A percentile compares a stretch with the other conserved stretches of the same genome.
Conservation (phyloP, 306 rosid genomes). For the Arachis hypogaea region DNA sequence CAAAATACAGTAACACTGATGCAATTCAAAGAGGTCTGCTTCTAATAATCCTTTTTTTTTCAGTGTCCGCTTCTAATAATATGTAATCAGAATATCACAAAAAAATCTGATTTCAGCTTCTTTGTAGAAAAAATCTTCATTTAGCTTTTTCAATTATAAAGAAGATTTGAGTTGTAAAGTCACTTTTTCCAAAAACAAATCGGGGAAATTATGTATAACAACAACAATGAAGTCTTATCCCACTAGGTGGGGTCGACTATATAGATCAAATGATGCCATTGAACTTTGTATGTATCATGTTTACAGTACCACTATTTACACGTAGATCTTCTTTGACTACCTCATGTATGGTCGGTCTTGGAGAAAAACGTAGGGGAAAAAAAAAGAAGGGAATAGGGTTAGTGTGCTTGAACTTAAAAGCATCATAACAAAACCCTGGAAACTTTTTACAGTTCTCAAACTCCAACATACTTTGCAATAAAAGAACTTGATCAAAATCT, state of each 20-base stretch:
- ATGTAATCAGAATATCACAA: background rate
- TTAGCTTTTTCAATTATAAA: too few relatives aligned
- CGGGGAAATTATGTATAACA: too few relatives aligned
- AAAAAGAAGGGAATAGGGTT: background rate
- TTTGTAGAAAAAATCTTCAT: too few relatives aligned
- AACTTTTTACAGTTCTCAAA: background rate
- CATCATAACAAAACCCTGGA: constrained; percentile 7
- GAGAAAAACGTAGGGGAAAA: background rate
- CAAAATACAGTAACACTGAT: background rate
- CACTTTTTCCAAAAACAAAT: background rate
- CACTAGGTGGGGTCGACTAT: too few relatives aligned
- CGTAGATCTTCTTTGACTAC: too few relatives aligned
- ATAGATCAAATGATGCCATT: too few relatives aligned
- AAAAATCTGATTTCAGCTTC: too few relatives aligned
- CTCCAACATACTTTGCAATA: background rate
- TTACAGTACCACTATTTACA: too few relatives aligned
- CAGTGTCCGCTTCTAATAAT: background rate
- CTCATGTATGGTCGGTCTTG: too few relatives aligned
- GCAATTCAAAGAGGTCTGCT: constrained; percentile 12
- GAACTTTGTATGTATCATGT: too few relatives aligned
- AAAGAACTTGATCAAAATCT: constrained; percentile 8
- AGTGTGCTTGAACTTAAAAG: background rate
- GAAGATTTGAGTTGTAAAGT: too few relatives aligned
- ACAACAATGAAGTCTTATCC: too few relatives aligned
- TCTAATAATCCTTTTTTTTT: background rate